Base-by-base conservation (phyloP, 805 yeast genomes). In the Myxozyma vanderwaltii region DNA sequence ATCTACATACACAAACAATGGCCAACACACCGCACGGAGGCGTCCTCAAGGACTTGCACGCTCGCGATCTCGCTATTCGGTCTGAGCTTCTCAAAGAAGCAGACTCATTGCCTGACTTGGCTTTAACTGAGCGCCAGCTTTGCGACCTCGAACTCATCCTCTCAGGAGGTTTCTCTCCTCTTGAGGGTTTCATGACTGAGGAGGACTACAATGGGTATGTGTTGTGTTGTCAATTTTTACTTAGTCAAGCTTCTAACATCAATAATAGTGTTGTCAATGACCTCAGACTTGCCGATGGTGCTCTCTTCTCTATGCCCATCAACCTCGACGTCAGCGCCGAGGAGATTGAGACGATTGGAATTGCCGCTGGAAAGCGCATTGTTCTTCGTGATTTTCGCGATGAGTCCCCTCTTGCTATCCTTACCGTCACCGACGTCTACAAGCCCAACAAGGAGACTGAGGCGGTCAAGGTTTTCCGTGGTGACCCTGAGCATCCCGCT, bases 401-500 rank as follows among this genome's bases (percentile, higher is more conserved):
- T 73, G 88, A 85, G 67, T 76, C 81, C 54, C 83, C 89, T 0
- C 78, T 91, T 68, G 97, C 97, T 27, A 83, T 91, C 67, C 76
- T 91, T 70, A 86, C 95, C 38, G 78, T 91, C 24, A 84, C 80
- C 59, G 94, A 91, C 64, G 82, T 89, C 35, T 91, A 87, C 79
- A 79, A 79, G 68, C 97, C 96, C 67, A 80, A 91, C 75, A 92
- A 92, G 79, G 70, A 76, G 57, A 72, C 72, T 19, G 98, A 91
- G 78, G 97, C 97, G 54, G 75, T 82, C 66, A 81, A 86, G 71
- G 97, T 91, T 29, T 92, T 90, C 77, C 85, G 97, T 73, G 98
- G 97, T 63, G 97, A 92, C 74, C 91, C 95, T 46, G 97, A 92
- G 74, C 98, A 91, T 76, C 97, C 97, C 21, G 97, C 97, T 12